phyloP scores from a whole-genome alignment of 371 early-diverging fungal species.

The Saksenaea vasiformis region DNA sequence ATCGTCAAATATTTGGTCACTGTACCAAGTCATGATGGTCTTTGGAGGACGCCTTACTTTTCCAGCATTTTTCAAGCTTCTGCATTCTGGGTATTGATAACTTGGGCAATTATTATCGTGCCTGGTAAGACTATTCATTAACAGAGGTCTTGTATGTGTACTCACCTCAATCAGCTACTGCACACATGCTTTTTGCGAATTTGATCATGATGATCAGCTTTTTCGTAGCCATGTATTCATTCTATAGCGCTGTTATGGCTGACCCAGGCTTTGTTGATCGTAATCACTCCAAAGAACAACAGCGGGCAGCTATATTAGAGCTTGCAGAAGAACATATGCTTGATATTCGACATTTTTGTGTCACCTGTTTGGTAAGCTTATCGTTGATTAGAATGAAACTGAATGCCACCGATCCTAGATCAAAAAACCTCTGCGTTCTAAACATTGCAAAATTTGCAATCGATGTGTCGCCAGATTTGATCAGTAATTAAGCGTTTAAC shows the following conservation, averaged over 20 bases:
- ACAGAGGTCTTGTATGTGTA: not conserved
- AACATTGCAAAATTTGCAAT: constrained; percentile 97
- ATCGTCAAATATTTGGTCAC: constrained; percentile 65
- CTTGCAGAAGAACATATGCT: constrained; percentile 73
- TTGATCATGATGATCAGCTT: constrained; percentile 63
- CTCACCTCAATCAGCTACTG: constrained; percentile 51
- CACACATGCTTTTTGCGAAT: constrained; percentile 61
- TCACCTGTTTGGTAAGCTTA: constrained; percentile 65
- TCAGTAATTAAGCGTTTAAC: constrained; percentile 66
- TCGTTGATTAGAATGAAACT: not conserved
- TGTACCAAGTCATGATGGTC: constrained; percentile 51
- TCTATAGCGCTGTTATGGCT: constrained; percentile 69
- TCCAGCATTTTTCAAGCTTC: constrained; percentile 87
- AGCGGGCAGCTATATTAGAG: constrained; percentile 55
- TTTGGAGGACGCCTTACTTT: constrained; percentile 80
- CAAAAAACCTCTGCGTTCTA: constrained; percentile 91
- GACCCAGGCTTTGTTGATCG: constrained; percentile 86
- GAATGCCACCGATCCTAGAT: constrained; percentile 32
- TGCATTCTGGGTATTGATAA: constrained; percentile 64
- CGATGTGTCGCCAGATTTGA: constrained; percentile 98
- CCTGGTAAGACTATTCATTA: constrained; percentile 24
- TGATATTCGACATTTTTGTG: constrained; percentile 81
- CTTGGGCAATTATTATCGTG: constrained; percentile 55
- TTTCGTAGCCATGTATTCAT: constrained; percentile 62
- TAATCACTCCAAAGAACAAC: constrained; percentile 42